Conservation (phyloP, 2,329 filamentous ascomycete genomes). For the Venturia effusa region DNA sequence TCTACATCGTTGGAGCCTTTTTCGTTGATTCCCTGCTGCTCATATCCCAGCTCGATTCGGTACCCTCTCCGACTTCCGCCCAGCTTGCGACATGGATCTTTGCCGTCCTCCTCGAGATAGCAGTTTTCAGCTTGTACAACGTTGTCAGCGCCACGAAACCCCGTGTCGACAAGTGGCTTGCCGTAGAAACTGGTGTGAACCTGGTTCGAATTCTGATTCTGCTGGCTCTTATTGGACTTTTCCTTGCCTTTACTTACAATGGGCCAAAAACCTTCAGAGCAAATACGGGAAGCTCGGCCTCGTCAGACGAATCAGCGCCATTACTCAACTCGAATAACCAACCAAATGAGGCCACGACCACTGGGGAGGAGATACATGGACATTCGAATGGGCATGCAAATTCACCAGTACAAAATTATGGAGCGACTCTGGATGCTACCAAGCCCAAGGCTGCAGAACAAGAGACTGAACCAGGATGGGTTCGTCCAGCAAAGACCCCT, state of each 20-base stretch:
- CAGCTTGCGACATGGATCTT: constrained; percentile 73
- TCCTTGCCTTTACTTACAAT: constrained; percentile 22
- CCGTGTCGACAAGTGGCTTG: constrained; percentile 49
- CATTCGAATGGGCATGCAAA: not conserved
- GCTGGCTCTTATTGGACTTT: constrained; percentile 47
- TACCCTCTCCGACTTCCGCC: constrained; percentile 66
- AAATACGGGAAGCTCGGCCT: not conserved
- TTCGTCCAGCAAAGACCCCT: constrained; percentile 75
- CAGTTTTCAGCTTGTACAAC: constrained; percentile 59
- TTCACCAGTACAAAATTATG: not conserved
- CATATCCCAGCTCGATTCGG: constrained; percentile 76
- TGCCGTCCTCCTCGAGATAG: constrained; percentile 59
- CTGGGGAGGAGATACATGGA: constrained; percentile 27
- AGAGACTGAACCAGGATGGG: constrained; percentile 59
- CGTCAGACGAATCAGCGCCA: not conserved
- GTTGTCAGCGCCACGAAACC: constrained; percentile 58
- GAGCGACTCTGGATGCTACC: not conserved
- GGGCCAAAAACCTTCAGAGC: not conserved
- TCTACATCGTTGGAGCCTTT: constrained; percentile 73
- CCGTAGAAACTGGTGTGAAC: constrained; percentile 55
- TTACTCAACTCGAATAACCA: constrained; percentile 1
- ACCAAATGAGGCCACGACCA: not conserved
- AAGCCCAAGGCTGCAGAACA: constrained; percentile 5
- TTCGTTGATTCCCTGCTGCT: constrained; percentile 82
- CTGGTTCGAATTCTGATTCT: constrained; percentile 59